These are phyloP conservation scores for Solanum sejunctum DNA, from an alignment of 257 asterid genomes.

Conservation along the genomic window DNA sequence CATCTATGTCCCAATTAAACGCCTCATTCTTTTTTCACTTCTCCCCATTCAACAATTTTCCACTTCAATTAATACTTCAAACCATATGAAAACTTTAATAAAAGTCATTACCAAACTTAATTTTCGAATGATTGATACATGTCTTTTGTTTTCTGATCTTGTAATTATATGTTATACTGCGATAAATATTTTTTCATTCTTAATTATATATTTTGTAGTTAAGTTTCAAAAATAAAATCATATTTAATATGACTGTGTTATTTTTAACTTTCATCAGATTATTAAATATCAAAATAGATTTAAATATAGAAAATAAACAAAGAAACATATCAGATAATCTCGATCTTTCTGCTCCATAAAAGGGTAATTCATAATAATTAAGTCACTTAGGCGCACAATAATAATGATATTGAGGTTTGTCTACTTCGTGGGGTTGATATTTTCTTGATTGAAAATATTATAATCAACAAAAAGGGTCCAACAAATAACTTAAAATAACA, in stretches of 20 bases:
- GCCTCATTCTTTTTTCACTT: background rate
- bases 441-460: background rate
- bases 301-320: background rate
- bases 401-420: background rate
- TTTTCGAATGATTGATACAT: background rate
- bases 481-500: background rate
- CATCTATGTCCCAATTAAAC: background rate
- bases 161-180: background rate
- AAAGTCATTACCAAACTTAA: background rate
- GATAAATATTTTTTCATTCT: too few species aligned
- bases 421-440: background rate
- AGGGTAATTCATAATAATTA: background rate
- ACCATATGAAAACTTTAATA: background rate
- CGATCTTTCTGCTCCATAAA: background rate
- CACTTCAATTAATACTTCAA: background rate
- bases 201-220: rapidly evolving
- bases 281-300: background rate
- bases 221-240: background rate
- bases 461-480: background rate
- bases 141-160: background rate
- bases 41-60: background rate
- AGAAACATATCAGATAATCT: background rate
- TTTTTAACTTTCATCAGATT: background rate
- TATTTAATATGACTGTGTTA: rapidly evolving
- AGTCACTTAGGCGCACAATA: background rate